These are phyloP conservation scores for Trametes maxima DNA, from an alignment of 768 basidiomycete genomes.

Conservation along the genomic window DNA sequence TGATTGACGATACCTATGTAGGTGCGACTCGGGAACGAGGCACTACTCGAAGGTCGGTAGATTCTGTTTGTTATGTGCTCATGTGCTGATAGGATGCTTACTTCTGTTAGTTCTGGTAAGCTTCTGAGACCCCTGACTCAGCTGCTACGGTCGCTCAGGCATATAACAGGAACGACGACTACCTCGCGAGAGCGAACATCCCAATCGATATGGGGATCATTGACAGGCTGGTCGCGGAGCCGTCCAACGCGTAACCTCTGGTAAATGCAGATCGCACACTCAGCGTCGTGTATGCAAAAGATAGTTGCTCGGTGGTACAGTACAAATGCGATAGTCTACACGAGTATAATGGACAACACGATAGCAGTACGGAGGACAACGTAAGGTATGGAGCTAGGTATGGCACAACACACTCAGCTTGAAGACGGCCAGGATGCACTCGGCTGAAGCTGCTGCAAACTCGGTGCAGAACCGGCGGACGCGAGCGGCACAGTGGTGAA, in stretches of 20 bases:
- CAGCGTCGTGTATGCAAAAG: conserved; percentile 10
- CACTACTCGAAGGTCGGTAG: conserved; percentile 89
- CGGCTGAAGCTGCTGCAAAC: conserved; percentile 1
- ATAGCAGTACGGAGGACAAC: conserved; percentile 21
- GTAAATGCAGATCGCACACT: not conserved
- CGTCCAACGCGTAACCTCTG: not conserved
- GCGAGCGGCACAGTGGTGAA: conserved; percentile 29
- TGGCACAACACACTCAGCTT: conserved; percentile 2
- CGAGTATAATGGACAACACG: conserved; percentile 23
- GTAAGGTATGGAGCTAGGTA: conserved; percentile 5
- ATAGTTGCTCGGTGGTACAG: conserved; percentile 17
- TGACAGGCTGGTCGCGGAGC: conserved; percentile 39
- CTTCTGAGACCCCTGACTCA: conserved; percentile 2
- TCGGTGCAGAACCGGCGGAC: conserved; percentile 8
- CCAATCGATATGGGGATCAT: conserved; percentile 44
- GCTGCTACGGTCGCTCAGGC: not conserved
- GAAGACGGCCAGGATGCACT: conserved; percentile 1
- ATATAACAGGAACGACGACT: conserved; percentile 52
- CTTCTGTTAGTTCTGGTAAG: conserved; percentile 51
- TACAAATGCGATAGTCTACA: conserved; percentile 26
- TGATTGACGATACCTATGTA: conserved; percentile 29
- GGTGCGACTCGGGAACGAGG: conserved; percentile 87
- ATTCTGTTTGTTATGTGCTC: not conserved
- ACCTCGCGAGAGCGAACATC: conserved; percentile 45
- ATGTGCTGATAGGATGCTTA: not conserved